Conservation (phyloP, 768 basidiomycete species). For the Pleurotus pulmonarius region DNA sequence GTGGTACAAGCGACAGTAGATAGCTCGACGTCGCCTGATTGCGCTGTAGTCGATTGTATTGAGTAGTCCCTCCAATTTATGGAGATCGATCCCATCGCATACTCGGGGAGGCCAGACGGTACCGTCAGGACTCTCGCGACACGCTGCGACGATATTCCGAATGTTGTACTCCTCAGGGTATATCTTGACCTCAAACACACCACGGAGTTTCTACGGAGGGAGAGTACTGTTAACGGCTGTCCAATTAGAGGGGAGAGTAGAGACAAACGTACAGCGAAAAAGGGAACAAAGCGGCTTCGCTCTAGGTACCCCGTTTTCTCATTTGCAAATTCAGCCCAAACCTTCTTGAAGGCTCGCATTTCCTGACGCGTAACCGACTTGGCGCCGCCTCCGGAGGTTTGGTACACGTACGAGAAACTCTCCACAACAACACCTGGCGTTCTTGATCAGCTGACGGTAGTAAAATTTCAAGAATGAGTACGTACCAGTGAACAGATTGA, state of each 20-base stretch:
- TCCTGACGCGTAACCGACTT: conserved; percentile 84
- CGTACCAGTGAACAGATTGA: conserved; percentile 91
- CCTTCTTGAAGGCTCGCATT: conserved; percentile 92
- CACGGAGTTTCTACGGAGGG: conserved; percentile 63
- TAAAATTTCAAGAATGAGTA: not conserved
- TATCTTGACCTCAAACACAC: conserved; percentile 84
- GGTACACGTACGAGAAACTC: conserved; percentile 94
- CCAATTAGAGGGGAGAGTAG: not conserved
- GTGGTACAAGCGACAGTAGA: conserved; percentile 78
- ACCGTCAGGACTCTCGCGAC: conserved; percentile 33
- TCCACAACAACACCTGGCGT: conserved; percentile 81
- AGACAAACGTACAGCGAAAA: conserved; percentile 69
- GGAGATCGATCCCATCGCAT: conserved; percentile 57
- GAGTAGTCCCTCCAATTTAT: conserved; percentile 55
- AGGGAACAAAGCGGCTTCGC: conserved; percentile 64
- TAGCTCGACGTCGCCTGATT: conserved; percentile 62
- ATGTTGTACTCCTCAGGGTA: conserved; percentile 72
- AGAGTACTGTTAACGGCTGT: conserved; percentile 3
- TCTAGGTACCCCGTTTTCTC: conserved; percentile 76
- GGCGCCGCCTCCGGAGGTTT: conserved; percentile 76
- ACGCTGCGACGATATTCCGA: conserved; percentile 51
- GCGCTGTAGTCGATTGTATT: conserved; percentile 59
- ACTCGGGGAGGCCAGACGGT: conserved; percentile 29
- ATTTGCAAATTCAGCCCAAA: conserved; percentile 85
- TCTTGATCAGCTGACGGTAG: no score